phyloP scores from a whole-genome alignment of 2,329 filamentous ascomycete species.

The Domatiomyces catenatus region DNA sequence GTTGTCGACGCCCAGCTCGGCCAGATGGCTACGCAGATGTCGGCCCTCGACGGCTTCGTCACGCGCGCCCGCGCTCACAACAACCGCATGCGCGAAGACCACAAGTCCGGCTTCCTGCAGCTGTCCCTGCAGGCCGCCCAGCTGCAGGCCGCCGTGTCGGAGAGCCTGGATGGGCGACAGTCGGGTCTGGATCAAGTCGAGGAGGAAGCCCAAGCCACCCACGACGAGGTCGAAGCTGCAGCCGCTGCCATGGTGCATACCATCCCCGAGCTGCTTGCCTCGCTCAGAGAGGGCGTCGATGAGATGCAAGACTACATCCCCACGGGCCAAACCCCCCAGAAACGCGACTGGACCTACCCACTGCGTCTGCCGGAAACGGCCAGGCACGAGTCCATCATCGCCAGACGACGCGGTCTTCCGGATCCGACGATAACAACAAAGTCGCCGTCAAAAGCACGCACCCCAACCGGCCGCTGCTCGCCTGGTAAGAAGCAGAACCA shows the following conservation, averaged over 20 bases:
- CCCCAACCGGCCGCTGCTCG: conserved; percentile 11
- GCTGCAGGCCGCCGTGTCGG: not conserved
- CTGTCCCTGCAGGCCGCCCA: conserved; percentile 33
- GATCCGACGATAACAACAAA: conserved; percentile 12
- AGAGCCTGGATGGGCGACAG: conserved; percentile 3
- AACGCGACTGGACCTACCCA: conserved; percentile 66
- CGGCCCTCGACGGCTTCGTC: conserved; percentile 80
- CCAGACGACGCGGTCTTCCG: conserved; percentile 32
- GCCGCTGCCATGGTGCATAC: conserved; percentile 6
- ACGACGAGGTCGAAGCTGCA: conserved; percentile 4
- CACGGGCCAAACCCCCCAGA: conserved; percentile 76
- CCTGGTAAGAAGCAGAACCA: conserved; percentile 9
- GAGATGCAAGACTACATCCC: conserved; percentile 64
- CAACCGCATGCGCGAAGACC: conserved; percentile 55
- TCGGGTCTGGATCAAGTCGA: conserved; percentile 4
- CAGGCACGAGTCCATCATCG: conserved; percentile 41
- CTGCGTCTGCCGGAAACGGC: conserved; percentile 63
- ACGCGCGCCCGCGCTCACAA: conserved; percentile 68
- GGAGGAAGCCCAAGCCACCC: conserved; percentile 2
- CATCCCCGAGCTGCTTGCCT: conserved; percentile 8
- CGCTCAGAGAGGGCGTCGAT: conserved; percentile 53
- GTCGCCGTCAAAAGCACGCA: conserved; percentile 19
- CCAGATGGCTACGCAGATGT: conserved; percentile 78
- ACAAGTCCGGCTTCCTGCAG: conserved; percentile 48
- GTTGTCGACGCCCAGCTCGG: conserved; percentile 81